Evolutionary conservation across 2,329 filamentous ascomycete genomes (phyloP), one percentile per base, ranked within the genome.

Genomic region (Colletotrichum incanum): DNA sequence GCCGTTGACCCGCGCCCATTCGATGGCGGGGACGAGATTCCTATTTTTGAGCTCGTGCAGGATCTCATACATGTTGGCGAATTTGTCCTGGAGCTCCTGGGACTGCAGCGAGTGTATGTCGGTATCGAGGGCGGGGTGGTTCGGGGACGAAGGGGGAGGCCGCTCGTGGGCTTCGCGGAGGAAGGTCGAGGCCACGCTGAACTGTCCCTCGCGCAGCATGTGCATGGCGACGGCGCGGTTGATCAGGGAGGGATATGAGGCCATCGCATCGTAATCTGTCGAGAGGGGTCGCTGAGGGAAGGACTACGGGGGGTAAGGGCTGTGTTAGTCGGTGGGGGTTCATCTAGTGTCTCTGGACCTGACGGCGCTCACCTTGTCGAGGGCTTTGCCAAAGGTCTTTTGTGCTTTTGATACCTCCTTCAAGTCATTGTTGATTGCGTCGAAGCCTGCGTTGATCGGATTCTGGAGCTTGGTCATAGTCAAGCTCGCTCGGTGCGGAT

Each of bases 151-250:
- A 50, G 55, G 63, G 12, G 68, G 68, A 39, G 79, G 78, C n/a
- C 83, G 79, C 54, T 85, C 81, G 71, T 85, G 82, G 20, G 85
- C 90, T 85, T 98, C 96, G 18, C 88, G 85, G 60, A 98, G 90
- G 77, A 99, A 98, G 1, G 92, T 94, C 20, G 92, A 91, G 16
- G 96, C 96, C 2, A 98, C 95, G 28, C 88, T 88, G 81, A 99
- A 99, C 79, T 98, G 93, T 60, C 96, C 96, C 83, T 98, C 96
- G 50, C 96, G 93, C 49, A 99, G 88, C 28, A 99, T 89, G 79
- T 99, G 96, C 95, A 98, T 74, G 12, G 94, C 94, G 76, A 99
- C 97, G 8, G 96, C 96, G 68, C 95, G 91, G 83, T 98, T 97
- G 79, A 98, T 94, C 16, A 98, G 87, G 20, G 88, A 86, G 5